Conservation (phyloP, 2,329 filamentous ascomycete genomes). For the Paraconiothyrium brasiliense region DNA sequence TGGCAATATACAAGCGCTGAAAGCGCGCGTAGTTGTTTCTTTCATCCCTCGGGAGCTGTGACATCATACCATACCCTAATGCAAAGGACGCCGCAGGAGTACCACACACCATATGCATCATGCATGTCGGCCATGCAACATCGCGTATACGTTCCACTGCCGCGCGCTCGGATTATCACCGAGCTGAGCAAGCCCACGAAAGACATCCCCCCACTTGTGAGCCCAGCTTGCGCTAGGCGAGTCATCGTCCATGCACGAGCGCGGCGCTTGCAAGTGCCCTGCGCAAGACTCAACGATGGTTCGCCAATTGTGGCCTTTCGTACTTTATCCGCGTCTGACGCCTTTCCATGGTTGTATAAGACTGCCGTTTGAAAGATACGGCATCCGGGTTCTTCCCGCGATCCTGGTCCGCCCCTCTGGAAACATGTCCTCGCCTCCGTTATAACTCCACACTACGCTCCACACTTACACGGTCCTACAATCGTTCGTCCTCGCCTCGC, state of each 20-base stretch:
- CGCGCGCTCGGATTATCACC: background rate
- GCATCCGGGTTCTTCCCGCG: constrained; percentile 6
- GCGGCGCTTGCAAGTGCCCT: constrained; percentile 12
- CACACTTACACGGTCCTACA: background rate
- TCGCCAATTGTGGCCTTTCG: constrained; percentile 1
- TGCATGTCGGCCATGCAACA: background rate
- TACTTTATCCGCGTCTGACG: background rate
- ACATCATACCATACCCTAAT: background rate
- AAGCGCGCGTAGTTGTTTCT: background rate
- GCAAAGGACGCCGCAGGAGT: background rate
- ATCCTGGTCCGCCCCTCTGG: constrained; percentile 6
- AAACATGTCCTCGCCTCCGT: background rate
- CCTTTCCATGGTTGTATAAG: background rate
- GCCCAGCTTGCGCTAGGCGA: constrained; percentile 11
- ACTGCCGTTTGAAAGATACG: constrained; percentile 7
- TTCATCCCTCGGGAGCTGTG: background rate
- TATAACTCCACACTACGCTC: constrained; percentile 13
- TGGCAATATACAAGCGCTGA: background rate
- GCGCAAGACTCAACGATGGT: constrained; percentile 3
- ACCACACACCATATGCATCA: background rate
- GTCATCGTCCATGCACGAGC: constrained; percentile 3
- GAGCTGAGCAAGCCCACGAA: background rate
- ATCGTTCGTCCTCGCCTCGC: background rate
- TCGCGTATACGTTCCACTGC: background rate
- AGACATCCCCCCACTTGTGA: background rate